These are phyloP conservation scores for Verticillium nubilum DNA, from an alignment of 2,329 filamentous ascomycete species.

Conservation along the genomic window DNA sequence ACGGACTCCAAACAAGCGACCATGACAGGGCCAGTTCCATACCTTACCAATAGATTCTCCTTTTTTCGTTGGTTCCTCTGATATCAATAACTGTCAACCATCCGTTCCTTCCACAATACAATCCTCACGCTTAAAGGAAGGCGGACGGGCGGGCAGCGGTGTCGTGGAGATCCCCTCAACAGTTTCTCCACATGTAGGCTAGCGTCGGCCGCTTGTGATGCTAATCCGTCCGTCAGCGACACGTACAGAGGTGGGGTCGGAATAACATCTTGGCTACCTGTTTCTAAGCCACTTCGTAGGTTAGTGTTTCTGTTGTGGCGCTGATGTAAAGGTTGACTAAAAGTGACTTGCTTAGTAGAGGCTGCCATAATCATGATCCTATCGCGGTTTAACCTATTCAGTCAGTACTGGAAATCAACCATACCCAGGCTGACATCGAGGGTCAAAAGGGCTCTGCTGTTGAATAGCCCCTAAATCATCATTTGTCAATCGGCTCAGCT, in stretches of 20 bases:
- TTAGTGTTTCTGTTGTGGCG: too few relatives aligned
- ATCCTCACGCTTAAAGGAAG: too few relatives aligned
- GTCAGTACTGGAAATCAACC: not conserved
- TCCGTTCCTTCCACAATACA: not conserved
- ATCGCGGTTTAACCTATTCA: not conserved
- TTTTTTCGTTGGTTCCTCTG: not conserved
- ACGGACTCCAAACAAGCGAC: not conserved
- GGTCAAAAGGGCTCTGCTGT: not conserved
- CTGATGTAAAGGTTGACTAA: conserved; percentile 25
- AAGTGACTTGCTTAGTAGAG: conserved; percentile 9
- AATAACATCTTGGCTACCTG: too few relatives aligned
- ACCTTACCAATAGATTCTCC: not conserved
- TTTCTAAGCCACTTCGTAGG: too few relatives aligned
- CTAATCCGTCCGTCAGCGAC: too few relatives aligned
- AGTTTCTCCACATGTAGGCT: too few relatives aligned
- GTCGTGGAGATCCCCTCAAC: too few relatives aligned
- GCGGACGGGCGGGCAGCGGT: too few relatives aligned
- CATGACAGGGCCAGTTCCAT: not conserved
- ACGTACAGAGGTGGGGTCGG: too few relatives aligned
- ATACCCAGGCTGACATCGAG: not conserved
- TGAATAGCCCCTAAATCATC: not conserved
- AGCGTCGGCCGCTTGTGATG: too few relatives aligned
- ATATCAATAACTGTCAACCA: not conserved
- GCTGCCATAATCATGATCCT: conserved; percentile 2
- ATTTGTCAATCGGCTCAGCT: not conserved